Base-by-base conservation (phyloP, 352 stramenopile genomes). In the Globisporangium radiosum region DNA sequence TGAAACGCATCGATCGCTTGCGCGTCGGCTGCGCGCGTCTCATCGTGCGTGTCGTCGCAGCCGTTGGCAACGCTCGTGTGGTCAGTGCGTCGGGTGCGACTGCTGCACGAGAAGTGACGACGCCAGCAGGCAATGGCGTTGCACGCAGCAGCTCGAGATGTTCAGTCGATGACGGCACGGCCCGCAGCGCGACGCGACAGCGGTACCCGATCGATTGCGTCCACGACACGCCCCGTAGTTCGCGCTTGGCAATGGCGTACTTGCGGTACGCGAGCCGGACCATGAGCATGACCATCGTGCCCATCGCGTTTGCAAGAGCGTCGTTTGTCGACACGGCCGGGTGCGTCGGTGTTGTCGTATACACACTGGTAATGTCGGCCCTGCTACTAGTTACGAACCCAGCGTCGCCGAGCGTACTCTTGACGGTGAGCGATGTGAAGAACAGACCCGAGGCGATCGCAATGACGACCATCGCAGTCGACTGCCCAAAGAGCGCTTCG, bases 201-300 rank as follows among this genome's bases (percentile, higher is more conserved):
- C 56, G 45, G 36, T 48, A 54, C 4, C 56, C 37, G 48, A 59
- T 59, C 7, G 54, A 59, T 15, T 52, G 54, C 14, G 54, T 14
- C 54, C 54, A 59, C 3, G 43, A 51, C n/a, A 19, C 14, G 10
- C 42, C 53, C n/a, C 47, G 53, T 4, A 9, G 13, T 19, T 58
- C 54, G 13, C 33, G 17, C 33, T 52, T 59, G 17, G 49, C 40
- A 36, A 59, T 59, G 6, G 48, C 42, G 54, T 52, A 52, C 37
- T 59, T 59, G 54, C 43, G 43, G 9, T 52, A 52, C 33, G 42
- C 43, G 17, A 59, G 36, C 0, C 54, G 54, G 7, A 59, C 13
- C 43, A 59, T 7, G 42, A 47, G 9, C 8, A 40, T 25, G 42
- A 51, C n/a, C 54, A 59, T 52, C 7, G 54, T 59, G 1, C 54